Percentiles rank a stretch among this genome's conserved stretches.
phyloP scores from a whole-genome alignment of 305 asterid genomes.

The Solanum hybrid region DNA sequence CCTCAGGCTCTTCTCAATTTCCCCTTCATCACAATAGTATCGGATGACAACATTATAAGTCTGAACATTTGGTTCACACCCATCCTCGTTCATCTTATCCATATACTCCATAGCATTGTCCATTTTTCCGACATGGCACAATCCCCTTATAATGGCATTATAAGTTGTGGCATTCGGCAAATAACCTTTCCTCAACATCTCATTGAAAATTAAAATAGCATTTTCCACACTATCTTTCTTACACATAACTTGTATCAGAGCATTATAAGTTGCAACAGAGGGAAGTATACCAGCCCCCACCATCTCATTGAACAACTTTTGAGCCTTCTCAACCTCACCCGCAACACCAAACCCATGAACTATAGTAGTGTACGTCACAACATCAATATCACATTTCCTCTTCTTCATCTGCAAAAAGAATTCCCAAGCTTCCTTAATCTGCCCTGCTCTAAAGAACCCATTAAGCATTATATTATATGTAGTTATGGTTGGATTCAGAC shows the following conservation, averaged over 20 bases:
- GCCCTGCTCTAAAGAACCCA: constrained; percentile 71
- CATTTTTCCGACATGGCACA: constrained; percentile 65
- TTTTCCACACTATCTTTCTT: constrained; percentile 74
- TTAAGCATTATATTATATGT: constrained; percentile 72
- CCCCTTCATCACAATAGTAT: constrained; percentile 75
- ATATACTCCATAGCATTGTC: constrained; percentile 56
- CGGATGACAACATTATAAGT: constrained; percentile 67
- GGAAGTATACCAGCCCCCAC: constrained; percentile 78
- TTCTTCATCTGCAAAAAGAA: constrained; percentile 87
- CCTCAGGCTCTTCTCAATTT: constrained; percentile 62
- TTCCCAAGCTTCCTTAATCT: constrained; percentile 63
- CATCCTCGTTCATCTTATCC: constrained; percentile 48
- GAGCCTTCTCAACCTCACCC: constrained; percentile 69
- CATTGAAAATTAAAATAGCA: constrained; percentile 53
- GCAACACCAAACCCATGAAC: constrained; percentile 78
- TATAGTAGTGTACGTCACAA: constrained; percentile 74
- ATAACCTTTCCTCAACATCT: constrained; percentile 74
- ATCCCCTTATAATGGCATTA: constrained; percentile 61
- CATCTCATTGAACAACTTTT: constrained; percentile 64
- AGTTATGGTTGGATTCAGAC: constrained; percentile 50
- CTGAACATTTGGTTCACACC: constrained; percentile 67
- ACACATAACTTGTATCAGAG: constrained; percentile 78
- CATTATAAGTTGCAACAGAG: constrained; percentile 71
- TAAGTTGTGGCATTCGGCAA: constrained; percentile 68
- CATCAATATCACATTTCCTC: constrained; percentile 68